Percentiles rank a stretch among this genome's conserved stretches.
Conservation (phyloP, 2,329 filamentous ascomycete genomes). For the Colletotrichum chrysophilum region DNA sequence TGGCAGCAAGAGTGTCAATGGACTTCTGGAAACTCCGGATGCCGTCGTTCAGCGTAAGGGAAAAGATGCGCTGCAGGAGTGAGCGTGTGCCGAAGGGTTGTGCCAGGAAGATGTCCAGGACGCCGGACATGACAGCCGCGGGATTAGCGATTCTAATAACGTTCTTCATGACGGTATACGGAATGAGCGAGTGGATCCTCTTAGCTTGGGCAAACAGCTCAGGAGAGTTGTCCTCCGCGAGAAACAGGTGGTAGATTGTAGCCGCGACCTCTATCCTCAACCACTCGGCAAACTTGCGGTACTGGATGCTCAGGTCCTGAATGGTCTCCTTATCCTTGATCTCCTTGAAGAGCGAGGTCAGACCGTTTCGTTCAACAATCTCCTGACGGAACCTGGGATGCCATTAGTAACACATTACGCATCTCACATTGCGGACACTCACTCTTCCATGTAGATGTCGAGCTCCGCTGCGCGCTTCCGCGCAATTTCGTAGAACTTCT, state of each 20-base stretch:
- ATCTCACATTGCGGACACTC: slow-evolving; percentile 10
- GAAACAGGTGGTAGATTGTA: slow-evolving; percentile 94
- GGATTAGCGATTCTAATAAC: slow-evolving; percentile 96
- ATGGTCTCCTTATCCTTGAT: slow-evolving; percentile 91
- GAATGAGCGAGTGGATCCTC: slow-evolving; percentile 91
- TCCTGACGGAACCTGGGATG: slow-evolving; percentile 64
- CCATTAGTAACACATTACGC: slow-evolving; percentile 26
- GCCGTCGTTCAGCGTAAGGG: slow-evolving; percentile 87
- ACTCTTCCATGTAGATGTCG: slow-evolving; percentile 98
- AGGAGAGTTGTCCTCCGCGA: slow-evolving; percentile 97
- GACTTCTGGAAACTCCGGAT: slow-evolving; percentile 86
- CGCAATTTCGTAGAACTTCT: slow-evolving; percentile 94
- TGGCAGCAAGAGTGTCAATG: slow-evolving; percentile 77
- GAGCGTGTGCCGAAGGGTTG: slow-evolving; percentile 93
- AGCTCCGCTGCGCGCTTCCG: slow-evolving; percentile 87
- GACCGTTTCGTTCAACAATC: slow-evolving; percentile 75
- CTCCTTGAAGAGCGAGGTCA: slow-evolving; percentile 91
- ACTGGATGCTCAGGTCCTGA: slow-evolving; percentile 87
- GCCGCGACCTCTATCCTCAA: slow-evolving; percentile 95
- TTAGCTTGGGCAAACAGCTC: slow-evolving; percentile 95
- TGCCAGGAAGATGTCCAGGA: slow-evolving; percentile 93
- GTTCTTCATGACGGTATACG: slow-evolving; percentile 93
- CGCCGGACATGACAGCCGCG: slow-evolving; percentile 93
- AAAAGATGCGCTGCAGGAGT: slow-evolving; percentile 92
- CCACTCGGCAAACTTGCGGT: slow-evolving; percentile 99